A percentile compares a stretch with the other conserved stretches of the same genome.
These are phyloP conservation scores for Paxillus ammoniavirescens DNA, from an alignment of 768 basidiomycete genomes.

Conservation along the genomic window DNA sequence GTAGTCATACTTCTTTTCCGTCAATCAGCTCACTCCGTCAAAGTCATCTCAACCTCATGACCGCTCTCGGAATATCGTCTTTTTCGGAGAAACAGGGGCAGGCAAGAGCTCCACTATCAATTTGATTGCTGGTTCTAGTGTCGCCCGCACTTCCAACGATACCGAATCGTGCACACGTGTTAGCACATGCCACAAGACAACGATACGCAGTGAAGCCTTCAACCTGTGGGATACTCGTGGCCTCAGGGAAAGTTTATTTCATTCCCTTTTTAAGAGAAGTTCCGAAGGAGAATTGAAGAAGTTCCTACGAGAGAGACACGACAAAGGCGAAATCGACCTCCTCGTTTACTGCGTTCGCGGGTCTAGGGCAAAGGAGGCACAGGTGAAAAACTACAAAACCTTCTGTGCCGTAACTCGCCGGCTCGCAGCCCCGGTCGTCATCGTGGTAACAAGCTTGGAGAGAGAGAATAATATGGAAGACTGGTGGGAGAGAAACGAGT, in stretches of 20 bases:
- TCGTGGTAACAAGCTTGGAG: constrained; percentile 38
- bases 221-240: constrained; percentile 39
- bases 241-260: constrained; percentile 30
- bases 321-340: constrained; percentile 33
- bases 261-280: constrained; percentile 2
- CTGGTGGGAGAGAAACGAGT: constrained; percentile 32
- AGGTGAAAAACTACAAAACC: constrained; percentile 30
- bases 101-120: constrained; percentile 30
- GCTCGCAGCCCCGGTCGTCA: constrained; percentile 33
- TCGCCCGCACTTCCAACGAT: constrained; percentile 13
- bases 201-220: constrained; percentile 1
- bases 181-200: constrained; percentile 3
- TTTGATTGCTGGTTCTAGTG: constrained; percentile 12
- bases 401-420: constrained; percentile 37
- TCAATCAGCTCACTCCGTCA: neutral
- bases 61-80: constrained; percentile 11
- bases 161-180: constrained; percentile 15
- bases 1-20: neutral
- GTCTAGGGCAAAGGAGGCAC: constrained; percentile 29
- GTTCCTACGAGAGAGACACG: constrained; percentile 19
- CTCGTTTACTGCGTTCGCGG: constrained; percentile 39
- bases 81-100: constrained; percentile 22
- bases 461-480: constrained; percentile 21
- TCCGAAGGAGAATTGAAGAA: constrained; percentile 20
- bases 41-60: neutral